These are phyloP conservation scores for Stentor roeselii DNA, from an alignment of 73 alveolate species.

Conservation along the genomic window DNA sequence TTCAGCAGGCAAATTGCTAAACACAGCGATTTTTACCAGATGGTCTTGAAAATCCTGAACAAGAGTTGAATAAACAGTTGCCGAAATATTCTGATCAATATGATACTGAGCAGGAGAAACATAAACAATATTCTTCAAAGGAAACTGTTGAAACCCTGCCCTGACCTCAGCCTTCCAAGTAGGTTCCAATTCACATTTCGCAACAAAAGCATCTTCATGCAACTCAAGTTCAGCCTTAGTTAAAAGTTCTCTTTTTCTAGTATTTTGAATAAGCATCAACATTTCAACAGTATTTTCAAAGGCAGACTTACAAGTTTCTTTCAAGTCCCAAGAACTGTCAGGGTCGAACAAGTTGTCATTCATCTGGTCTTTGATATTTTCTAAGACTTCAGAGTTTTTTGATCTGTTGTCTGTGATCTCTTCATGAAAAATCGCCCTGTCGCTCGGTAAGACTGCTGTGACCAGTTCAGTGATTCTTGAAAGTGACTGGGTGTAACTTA, in stretches of 20 bases:
- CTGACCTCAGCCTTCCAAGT: neutral
- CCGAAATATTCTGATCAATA: neutral
- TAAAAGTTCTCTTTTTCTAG: conserved; percentile 15
- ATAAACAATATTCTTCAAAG: neutral
- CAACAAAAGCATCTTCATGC: neutral
- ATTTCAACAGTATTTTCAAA: neutral
- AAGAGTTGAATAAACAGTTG: neutral
- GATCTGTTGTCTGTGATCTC: neutral
- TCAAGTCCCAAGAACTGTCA: neutral
- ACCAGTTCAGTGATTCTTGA: neutral
- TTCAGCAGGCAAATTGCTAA: conserved; percentile 13
- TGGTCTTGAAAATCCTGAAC: neutral
- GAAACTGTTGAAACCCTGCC: neutral
- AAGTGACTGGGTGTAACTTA: neutral
- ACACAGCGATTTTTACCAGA: neutral
- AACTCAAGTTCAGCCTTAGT: neutral
- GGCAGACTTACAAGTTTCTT: neutral
- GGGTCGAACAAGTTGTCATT: neutral
- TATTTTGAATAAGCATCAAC: neutral
- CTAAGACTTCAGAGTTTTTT: neutral
- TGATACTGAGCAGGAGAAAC: conserved; percentile 3
- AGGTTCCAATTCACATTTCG: neutral
- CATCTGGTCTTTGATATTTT: conserved; percentile 18
- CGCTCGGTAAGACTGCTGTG: neutral
- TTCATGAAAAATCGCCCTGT: conserved; percentile 1